These are phyloP conservation scores for Oldenlandia corymbosa DNA, from an alignment of 257 asterid genomes.

Conservation along the genomic window DNA sequence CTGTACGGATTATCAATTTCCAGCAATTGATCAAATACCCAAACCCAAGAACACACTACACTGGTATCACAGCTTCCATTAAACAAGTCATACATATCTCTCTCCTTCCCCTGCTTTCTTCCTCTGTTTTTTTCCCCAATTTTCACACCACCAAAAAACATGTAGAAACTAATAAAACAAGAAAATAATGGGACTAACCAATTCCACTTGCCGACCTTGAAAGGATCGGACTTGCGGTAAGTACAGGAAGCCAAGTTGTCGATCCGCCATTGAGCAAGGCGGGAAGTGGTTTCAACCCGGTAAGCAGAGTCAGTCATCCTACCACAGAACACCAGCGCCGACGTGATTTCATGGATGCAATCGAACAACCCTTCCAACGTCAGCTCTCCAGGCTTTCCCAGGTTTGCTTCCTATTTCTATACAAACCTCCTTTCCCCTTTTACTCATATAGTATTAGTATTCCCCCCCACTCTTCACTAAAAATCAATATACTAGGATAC, in stretches of 20 bases:
- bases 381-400: slow-evolving; percentile 91
- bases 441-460: slow-evolving; percentile 12
- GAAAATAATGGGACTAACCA: slow-evolving; percentile 35
- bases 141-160: not conserved
- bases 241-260: slow-evolving; percentile 54
- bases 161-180: not conserved
- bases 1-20: not conserved
- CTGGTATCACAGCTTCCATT: too few relatives aligned
- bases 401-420: slow-evolving; percentile 49
- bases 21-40: not conserved
- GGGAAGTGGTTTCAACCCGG: slow-evolving; percentile 84
- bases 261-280: slow-evolving; percentile 95
- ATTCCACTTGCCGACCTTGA: slow-evolving; percentile 73
- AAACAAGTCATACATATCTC: not conserved
- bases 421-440: slow-evolving; percentile 15
- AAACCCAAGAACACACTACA: not conserved
- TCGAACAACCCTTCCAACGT: slow-evolving; percentile 67
- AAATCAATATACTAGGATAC: not conserved
- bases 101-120: not conserved
- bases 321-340: slow-evolving; percentile 56
- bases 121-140: not conserved
- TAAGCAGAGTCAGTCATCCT: slow-evolving; percentile 92
- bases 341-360: slow-evolving; percentile 83
- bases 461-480: too few relatives aligned
- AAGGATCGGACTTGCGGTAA: slow-evolving; percentile 76